Base-by-base conservation (phyloP, 192 early-diverging fungal species). In the Haplosporangium gracile region DNA sequence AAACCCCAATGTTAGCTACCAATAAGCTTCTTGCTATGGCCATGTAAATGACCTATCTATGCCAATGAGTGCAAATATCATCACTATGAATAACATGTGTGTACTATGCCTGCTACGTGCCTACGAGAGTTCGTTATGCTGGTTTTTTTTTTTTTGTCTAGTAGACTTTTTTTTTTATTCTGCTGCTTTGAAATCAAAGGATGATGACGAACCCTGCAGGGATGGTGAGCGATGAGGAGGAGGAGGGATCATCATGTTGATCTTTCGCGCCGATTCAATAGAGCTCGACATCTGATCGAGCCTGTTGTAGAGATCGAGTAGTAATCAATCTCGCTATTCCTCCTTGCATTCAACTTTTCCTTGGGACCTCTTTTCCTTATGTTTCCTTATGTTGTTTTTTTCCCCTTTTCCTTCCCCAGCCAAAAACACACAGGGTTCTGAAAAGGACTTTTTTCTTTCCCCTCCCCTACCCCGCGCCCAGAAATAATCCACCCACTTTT, bases 221-320 rank as follows among this genome's bases (percentile, higher is more conserved):
- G n/a, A 60, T 60, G 55, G 55, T 26, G 55, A 60, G n/a, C 24
- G 55, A 60, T 2, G 26, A 26, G 55, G 9, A 26, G 55, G n/a
- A 60, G n/a, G 8, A 26, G 26, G n/a, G 55, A 60, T 60, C 55
- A 60, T 60, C 55, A 60, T 60, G 55, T 60, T 60, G 55, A 60
- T 60, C 55, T 60, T 60, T 60, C 55, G 55, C 55, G 55, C 55
- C 55, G 55, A 60, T 60, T 60, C 55, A 60, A 60, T 8, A 60
- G 24, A 60, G 55, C 55, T 60, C 55, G 55, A 60, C 55, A 60
- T 60, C 55, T 60, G 55, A 60, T 60, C n/a, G 9, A 60, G 22
- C 24, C 55, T 26, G 55, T 24, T 10, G 8, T n/a, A 10, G 55
- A 60, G 26, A n/a, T 60, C 11, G n/a, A 9, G 6, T 60, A 60